Percentiles rank a stretch among this genome's conserved stretches.
Evolutionary conservation across 371 early-diverging fungal species (phyloP).

Genomic region (Batrachochytrium dendrobatidis): DNA sequence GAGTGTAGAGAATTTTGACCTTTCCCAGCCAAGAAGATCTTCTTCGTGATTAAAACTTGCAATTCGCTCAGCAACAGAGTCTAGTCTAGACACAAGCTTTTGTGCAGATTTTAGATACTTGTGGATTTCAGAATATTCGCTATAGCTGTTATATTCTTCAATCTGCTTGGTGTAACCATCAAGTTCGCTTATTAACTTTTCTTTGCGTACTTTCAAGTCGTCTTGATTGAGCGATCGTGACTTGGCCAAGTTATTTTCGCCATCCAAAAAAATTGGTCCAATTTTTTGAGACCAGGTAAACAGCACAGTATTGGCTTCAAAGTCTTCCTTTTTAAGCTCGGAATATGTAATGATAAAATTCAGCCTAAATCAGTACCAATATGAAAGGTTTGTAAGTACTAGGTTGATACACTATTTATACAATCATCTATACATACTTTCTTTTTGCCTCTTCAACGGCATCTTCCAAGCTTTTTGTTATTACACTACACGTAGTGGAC

Average conservation of each 20-base stretch:
- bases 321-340: slow-evolving; percentile 42
- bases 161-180: slow-evolving; percentile 45
- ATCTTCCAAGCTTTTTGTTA: slow-evolving; percentile 37
- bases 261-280: slow-evolving; percentile 36
- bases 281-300: slow-evolving; percentile 48
- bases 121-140: slow-evolving; percentile 45
- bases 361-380: slow-evolving; percentile 21
- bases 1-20: slow-evolving; percentile 35
- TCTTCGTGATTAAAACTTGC: slow-evolving; percentile 40
- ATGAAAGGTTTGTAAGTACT: neutral
- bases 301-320: slow-evolving; percentile 39
- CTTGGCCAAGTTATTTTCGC: slow-evolving; percentile 29
- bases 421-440: slow-evolving; percentile 17
- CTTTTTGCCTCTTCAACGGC: slow-evolving; percentile 45
- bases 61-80: slow-evolving; percentile 36
- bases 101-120: slow-evolving; percentile 47
- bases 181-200: slow-evolving; percentile 36
- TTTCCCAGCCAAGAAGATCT: slow-evolving; percentile 44
- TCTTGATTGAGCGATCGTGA: slow-evolving; percentile 42
- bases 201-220: slow-evolving; percentile 40
- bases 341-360: slow-evolving; percentile 45
- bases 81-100: slow-evolving; percentile 40
- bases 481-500: slow-evolving; percentile 25
- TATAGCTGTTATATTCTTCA: slow-evolving; percentile 40
- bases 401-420: neutral